These are phyloP conservation scores for Yamadazyma endophytica DNA, from an alignment of 805 yeast genomes.

Conservation along the genomic window DNA sequence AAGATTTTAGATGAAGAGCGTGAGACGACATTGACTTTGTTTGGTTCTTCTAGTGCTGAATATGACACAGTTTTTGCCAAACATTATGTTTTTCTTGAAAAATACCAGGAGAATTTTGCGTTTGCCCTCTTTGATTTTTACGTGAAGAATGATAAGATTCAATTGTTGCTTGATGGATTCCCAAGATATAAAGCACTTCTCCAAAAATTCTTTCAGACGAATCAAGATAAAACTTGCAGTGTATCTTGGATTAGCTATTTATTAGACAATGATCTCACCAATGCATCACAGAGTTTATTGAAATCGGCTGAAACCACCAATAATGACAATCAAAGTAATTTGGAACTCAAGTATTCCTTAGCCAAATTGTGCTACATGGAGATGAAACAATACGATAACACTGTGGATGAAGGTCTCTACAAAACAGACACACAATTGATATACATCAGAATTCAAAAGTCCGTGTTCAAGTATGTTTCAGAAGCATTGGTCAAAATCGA, in stretches of 20 bases:
- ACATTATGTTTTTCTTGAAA: slow-evolving; percentile 51
- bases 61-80: slow-evolving; percentile 13
- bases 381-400: slow-evolving; percentile 14
- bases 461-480: slow-evolving; percentile 15
- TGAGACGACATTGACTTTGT: slow-evolving; percentile 14
- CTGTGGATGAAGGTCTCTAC: slow-evolving; percentile 23
- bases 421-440: slow-evolving; percentile 51
- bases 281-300: slow-evolving; percentile 48
- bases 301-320: slow-evolving; percentile 28
- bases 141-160: slow-evolving; percentile 47
- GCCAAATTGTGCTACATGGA: slow-evolving; percentile 68
- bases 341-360: slow-evolving; percentile 58
- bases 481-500: slow-evolving; percentile 5
- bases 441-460: slow-evolving; percentile 46
- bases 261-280: slow-evolving; percentile 43
- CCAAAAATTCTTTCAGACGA: slow-evolving; percentile 47
- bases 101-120: slow-evolving; percentile 70
- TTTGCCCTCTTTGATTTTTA: slow-evolving; percentile 56
- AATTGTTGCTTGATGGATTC: slow-evolving; percentile 53
- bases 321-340: slow-evolving; percentile 42
- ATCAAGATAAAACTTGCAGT: slow-evolving; percentile 39
- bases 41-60: slow-evolving; percentile 13
- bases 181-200: slow-evolving; percentile 48
- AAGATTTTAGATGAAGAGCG: slow-evolving; percentile 38
- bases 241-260: slow-evolving; percentile 74